Conservation (phyloP, 768 basidiomycete species). For the Tulasnella sp. region DNA sequence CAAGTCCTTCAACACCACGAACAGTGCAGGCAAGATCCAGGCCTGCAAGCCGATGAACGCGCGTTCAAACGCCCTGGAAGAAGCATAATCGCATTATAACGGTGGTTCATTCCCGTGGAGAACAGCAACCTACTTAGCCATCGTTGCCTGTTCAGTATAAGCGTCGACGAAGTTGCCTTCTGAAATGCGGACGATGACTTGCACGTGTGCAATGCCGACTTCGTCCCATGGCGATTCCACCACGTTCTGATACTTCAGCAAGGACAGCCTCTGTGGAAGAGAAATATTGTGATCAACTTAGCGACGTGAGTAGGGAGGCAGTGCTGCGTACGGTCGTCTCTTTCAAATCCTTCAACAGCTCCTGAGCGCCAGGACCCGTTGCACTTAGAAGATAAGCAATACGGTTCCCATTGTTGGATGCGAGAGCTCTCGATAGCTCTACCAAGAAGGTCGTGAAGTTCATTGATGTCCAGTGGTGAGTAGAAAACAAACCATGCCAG, state of each 20-base stretch:
- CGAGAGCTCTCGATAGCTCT: conserved; percentile 35
- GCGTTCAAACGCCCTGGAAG: conserved; percentile 66
- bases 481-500: background rate
- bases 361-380: conserved; percentile 30
- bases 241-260: conserved; percentile 59
- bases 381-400: conserved; percentile 31
- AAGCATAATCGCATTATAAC: background rate
- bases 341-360: conserved; percentile 35
- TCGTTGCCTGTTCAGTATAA: conserved; percentile 76
- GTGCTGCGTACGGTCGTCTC: conserved; percentile 36
- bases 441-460: conserved; percentile 34
- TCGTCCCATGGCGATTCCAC: conserved; percentile 83
- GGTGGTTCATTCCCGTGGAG: background rate
- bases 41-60: conserved; percentile 80
- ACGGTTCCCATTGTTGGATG: conserved; percentile 32
- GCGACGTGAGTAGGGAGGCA: background rate
- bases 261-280: conserved; percentile 38
- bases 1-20: conserved; percentile 78
- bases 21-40: conserved; percentile 85
- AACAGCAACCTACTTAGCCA: conserved; percentile 67
- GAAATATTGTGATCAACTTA: background rate
- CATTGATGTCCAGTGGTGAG: background rate
- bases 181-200: conserved; percentile 71
- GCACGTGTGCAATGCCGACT: conserved; percentile 78
- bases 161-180: conserved; percentile 70